phyloP scores from a whole-genome alignment of 305 asterid species.

The Fraxinus paxiana region DNA sequence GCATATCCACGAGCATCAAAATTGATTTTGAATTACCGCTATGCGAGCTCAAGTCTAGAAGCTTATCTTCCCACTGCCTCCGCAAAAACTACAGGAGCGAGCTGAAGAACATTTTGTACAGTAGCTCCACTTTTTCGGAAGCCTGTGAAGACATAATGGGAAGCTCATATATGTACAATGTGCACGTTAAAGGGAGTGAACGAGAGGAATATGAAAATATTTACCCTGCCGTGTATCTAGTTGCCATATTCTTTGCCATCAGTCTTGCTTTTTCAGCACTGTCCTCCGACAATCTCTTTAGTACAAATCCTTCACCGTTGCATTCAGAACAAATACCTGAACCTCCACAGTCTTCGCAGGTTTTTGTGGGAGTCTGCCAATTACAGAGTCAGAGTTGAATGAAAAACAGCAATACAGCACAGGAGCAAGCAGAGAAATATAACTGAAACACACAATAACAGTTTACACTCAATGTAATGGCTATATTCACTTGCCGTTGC shows the following conservation, averaged over 20 bases:
- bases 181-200: neutral
- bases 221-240: slow-evolving; percentile 95
- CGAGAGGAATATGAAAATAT: slow-evolving; percentile 8
- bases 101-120: slow-evolving; percentile 83
- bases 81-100: slow-evolving; percentile 68
- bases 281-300: slow-evolving; percentile 54
- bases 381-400: neutral
- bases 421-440: neutral
- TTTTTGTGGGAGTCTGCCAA: slow-evolving; percentile 41
- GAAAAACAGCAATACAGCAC: neutral
- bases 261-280: slow-evolving; percentile 68
- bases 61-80: slow-evolving; percentile 70
- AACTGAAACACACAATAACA: neutral
- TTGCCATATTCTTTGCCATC: slow-evolving; percentile 55
- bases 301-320: slow-evolving; percentile 79
- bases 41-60: slow-evolving; percentile 14
- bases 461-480: neutral
- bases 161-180: neutral
- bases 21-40: neutral
- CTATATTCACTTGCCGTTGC: neutral
- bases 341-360: slow-evolving; percentile 67
- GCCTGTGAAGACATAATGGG: slow-evolving; percentile 34
- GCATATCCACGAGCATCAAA: slow-evolving; percentile 4
- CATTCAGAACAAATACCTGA: slow-evolving; percentile 77
- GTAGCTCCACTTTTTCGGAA: slow-evolving; percentile 96